phyloP scores from a whole-genome alignment of 2,329 filamentous ascomycete genomes.

The Talaromyces marneffei region DNA sequence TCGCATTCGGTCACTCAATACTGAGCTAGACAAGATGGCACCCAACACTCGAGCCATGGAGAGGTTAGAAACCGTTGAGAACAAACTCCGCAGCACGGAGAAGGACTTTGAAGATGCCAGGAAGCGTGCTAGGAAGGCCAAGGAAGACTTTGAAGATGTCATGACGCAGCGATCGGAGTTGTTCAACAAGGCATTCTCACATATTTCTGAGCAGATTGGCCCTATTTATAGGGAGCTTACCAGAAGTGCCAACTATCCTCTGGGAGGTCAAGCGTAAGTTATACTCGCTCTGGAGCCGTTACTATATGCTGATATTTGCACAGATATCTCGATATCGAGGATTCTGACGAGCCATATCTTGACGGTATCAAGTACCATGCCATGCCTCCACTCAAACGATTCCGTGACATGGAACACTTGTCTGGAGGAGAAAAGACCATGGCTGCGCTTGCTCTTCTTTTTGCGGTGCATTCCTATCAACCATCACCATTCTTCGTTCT shows the following conservation, averaged over 20 bases:
- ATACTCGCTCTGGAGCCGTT: not conserved
- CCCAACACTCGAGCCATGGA: constrained; percentile 96
- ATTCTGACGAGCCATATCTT: constrained; percentile 92
- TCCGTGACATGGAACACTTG: constrained; percentile 97
- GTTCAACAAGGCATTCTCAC: constrained; percentile 90
- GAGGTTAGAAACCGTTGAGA: constrained; percentile 77
- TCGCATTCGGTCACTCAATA: constrained; percentile 65
- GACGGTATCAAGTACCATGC: constrained; percentile 97
- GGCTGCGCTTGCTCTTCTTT: constrained; percentile 90
- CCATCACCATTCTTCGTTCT: constrained; percentile 96
- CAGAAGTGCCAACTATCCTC: constrained; percentile 78
- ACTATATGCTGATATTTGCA: constrained; percentile 3
- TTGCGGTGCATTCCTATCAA: constrained; percentile 94
- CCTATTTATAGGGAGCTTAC: constrained; percentile 95
- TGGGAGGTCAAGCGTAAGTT: constrained; percentile 68
- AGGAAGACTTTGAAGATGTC: constrained; percentile 75
- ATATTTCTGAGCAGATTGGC: constrained; percentile 91
- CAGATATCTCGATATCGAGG: constrained; percentile 83
- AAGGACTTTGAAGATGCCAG: constrained; percentile 85
- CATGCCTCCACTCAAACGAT: constrained; percentile 96
- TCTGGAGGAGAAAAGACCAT: constrained; percentile 98
- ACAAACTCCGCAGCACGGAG: constrained; percentile 74
- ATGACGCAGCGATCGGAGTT: constrained; percentile 79
- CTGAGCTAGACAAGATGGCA: constrained; percentile 86
- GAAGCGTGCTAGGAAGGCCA: constrained; percentile 64